Base-by-base conservation (phyloP, 176 grass and related monocot species). In the Aegilops bicornis region DNA sequence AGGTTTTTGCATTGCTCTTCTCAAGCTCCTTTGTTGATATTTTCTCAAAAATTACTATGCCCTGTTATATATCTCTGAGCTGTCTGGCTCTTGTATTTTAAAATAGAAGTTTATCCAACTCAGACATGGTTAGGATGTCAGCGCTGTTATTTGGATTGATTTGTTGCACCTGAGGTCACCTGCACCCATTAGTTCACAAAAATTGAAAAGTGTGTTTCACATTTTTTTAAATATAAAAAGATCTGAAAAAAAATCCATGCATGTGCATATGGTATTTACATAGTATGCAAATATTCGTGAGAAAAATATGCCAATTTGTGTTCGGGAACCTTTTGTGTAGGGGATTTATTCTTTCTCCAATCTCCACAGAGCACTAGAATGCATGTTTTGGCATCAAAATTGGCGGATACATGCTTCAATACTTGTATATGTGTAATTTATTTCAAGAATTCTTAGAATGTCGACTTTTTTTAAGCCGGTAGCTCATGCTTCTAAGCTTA, bases 71-170 rank as follows among this genome's bases (percentile, higher is more conserved):
- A 42, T 66, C 37, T 63, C 13, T 27, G 17, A 64, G 11, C 37
- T 63, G 14, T 25, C 33, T 72, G 4, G 15, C 27, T 54, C 60
- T 47, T 84, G 56, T 43, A 84, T 66, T 76, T 77, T 35, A 29
- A 42, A 13, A 32, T 43, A 40, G 32, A 86, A 10, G 65, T 73
- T 13, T 37, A 31, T 27, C 20, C 65, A 71, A 43, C 50, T 89
- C 70, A 61, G 64, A 82, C 37, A 76, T 70, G 14, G 35, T 43
- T 76, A 76, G 60, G 66, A 56, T 12, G 45, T 56, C 24, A 13
- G 14, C 58, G n/a, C 50, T 59, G 24, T 71, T 86, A 58, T 81
- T 88, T 78, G 27, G 33, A 14, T 68, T 88, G 24, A 43, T n/a
- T 22, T 59, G 20, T 59, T 59, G 56, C 19, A 22, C 2, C 20